phyloP scores from a whole-genome alignment of 805 yeast species.

The Candida silvicultrix region DNA sequence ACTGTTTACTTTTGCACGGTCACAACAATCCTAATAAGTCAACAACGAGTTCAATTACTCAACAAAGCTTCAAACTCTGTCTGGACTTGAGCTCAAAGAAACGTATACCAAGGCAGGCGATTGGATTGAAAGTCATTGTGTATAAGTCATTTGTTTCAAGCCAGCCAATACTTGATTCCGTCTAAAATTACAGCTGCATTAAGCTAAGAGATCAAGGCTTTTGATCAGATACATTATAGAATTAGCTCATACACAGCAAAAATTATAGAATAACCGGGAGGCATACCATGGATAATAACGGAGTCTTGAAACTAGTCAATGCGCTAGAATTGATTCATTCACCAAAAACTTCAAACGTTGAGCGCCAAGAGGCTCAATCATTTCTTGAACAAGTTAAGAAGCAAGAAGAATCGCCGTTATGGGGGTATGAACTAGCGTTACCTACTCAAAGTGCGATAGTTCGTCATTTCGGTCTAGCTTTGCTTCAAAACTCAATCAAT shows the following conservation, averaged over 20 bases:
- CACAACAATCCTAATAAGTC: background rate
- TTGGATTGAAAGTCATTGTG: too few species aligned
- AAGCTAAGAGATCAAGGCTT: too few species aligned
- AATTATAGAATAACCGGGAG: too few species aligned
- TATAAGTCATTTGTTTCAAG: too few species aligned
- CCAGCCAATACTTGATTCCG: too few species aligned
- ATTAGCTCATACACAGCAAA: too few species aligned
- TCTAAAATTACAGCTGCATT: too few species aligned
- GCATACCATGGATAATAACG: slow-evolving; percentile 50
- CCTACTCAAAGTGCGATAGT: slow-evolving; percentile 62
- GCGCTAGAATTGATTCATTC: slow-evolving; percentile 76
- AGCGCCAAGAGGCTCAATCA: slow-evolving; percentile 49
- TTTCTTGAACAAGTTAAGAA: slow-evolving; percentile 73
- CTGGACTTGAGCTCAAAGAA: too few species aligned
- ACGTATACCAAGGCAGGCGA: too few species aligned
- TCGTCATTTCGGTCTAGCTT: slow-evolving; percentile 83
- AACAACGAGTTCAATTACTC: background rate
- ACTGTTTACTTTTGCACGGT: background rate
- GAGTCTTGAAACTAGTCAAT: slow-evolving; percentile 64
- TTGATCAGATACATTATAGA: background rate
- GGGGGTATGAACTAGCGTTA: slow-evolving; percentile 85
- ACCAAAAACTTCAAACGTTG: slow-evolving; percentile 52
- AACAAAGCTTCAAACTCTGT: background rate
- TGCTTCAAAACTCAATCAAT: slow-evolving; percentile 68
- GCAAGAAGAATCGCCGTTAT: slow-evolving; percentile 78